These are phyloP conservation scores for Lobosporangium transversale DNA, from an alignment of 192 early-diverging fungal genomes.

Conservation along the genomic window DNA sequence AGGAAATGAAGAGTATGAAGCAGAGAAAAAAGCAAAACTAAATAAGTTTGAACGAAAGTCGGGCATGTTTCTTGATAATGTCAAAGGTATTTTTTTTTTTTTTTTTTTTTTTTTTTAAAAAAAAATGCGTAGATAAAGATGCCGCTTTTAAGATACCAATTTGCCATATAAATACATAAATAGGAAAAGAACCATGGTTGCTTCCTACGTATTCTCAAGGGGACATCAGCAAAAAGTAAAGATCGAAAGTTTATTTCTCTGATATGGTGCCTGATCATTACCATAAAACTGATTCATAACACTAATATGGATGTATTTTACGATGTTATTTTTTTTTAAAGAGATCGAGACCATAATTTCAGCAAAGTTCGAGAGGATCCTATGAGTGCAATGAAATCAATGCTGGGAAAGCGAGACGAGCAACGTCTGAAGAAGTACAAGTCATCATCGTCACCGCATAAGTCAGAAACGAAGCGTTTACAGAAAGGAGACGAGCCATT, in stretches of 20 bases:
- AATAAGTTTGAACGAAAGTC: background rate
- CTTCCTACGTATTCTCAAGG: background rate
- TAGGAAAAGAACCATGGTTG: background rate
- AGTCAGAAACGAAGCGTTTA: background rate
- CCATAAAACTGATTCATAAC: too few species aligned
- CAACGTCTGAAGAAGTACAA: background rate
- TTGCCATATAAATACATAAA: background rate
- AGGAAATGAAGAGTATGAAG: background rate
- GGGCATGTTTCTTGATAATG: background rate
- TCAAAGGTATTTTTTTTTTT: background rate
- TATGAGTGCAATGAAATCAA: slow-evolving; percentile 31
- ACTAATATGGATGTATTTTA: too few species aligned
- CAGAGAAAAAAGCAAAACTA: background rate
- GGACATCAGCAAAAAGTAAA: background rate
- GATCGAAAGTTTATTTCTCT: too few species aligned
- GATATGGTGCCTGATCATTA: too few species aligned
- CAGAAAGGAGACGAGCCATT: too few species aligned
- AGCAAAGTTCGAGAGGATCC: slow-evolving; percentile 55
- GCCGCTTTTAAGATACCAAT: too few species aligned
- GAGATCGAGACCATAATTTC: background rate
- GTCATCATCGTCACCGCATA: slow-evolving; percentile 6
- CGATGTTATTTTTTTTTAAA: too few species aligned
- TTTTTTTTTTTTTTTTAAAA: background rate
- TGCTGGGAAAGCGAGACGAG: slow-evolving; percentile 32
- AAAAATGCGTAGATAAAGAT: too few species aligned